Base-by-base conservation (phyloP, 495 filamentous ascomycete genomes). In the Aspergillus hancockii region DNA sequence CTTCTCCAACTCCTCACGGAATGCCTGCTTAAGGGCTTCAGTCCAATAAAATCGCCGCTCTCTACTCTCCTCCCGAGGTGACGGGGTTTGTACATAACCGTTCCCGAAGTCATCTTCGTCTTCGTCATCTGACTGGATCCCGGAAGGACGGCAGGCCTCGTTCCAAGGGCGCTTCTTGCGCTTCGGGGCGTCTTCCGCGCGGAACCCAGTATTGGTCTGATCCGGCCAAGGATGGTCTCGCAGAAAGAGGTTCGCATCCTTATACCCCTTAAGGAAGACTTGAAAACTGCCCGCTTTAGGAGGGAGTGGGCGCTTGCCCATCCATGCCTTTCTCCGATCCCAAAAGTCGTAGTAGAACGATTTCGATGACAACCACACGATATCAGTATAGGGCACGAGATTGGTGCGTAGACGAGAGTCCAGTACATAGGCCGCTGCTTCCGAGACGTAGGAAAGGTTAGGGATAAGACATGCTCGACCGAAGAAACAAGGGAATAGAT, bases 161-260 rank as follows among this genome's bases (percentile, higher is more conserved):
- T 84, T 88, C 94, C 94, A 99, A 58, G 83, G 83, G 59, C 84
- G 85, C 67, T 82, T 85, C 71, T 88, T 88, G 65, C 87, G 87
- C 67, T 86, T 88, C 22, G 85, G 81, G 12, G 84, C 83, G 65
- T 88, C 86, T 52, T 86, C 86, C 0, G 88, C 83, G 57, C 86
- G 83, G 65, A 92, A 90, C 0, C 86, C 84, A n/a, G 87, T 80
- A 60, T 87, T 91, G 32, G 85, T 82, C 68, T 96, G 92, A 69
- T 98, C 94, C n/a, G 94, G 94, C 94, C 94, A 99, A 0, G 94
- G 94, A 70, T 99, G 86, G 70, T 97, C 91, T 51, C 92, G 84
- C 32, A 99, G 77, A 67, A 99, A 99, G 52, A 97, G 77, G 66
- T 95, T 99, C 50, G 94, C 94, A 71, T 98, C 94, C 68, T 96